These are phyloP conservation scores for Durotheca rogersii DNA, from an alignment of 495 filamentous ascomycete species.

Conservation along the genomic window DNA sequence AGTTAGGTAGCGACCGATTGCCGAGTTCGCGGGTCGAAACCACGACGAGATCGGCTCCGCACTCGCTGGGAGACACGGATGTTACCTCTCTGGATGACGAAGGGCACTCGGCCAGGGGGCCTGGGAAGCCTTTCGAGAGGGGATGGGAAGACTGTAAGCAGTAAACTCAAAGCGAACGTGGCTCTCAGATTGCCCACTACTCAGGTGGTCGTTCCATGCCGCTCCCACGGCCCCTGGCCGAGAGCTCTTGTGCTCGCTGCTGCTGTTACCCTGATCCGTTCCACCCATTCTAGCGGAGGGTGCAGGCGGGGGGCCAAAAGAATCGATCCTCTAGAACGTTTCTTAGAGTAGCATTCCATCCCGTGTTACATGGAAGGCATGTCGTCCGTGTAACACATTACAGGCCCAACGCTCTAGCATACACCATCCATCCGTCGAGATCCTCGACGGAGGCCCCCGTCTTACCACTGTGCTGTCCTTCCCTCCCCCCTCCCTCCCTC, in stretches of 20 bases:
- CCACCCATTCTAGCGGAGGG: conserved; percentile 14
- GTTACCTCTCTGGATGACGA: conserved; percentile 26
- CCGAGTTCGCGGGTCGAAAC: conserved; percentile 29
- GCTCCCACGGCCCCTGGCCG: conserved; percentile 10
- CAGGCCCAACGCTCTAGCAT: conserved; percentile 20
- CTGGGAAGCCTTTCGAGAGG: conserved; percentile 9
- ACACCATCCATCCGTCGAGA: conserved; percentile 22
- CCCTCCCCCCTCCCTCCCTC: too few species aligned
- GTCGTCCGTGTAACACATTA: conserved; percentile 29
- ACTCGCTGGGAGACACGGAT: conserved; percentile 32
- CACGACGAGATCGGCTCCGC: conserved; percentile 33
- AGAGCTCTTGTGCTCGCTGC: conserved; percentile 9
- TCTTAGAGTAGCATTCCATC: conserved; percentile 29
- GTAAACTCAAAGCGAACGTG: conserved; percentile 16
- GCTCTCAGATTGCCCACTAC: conserved; percentile 22
- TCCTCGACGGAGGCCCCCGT: conserved; percentile 6
- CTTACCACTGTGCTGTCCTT: too few species aligned
- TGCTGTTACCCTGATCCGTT: conserved; percentile 22
- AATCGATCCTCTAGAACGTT: conserved; percentile 23
- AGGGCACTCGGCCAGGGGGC: conserved; percentile 16
- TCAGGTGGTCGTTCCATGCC: not conserved
- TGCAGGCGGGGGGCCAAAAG: conserved; percentile 6
- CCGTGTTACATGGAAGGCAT: conserved; percentile 27
- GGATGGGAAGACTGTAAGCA: conserved; percentile 6
- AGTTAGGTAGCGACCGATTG: conserved; percentile 34